Conservation (phyloP, 148 eudicot species). For the Dianthus caryophyllus region DNA sequence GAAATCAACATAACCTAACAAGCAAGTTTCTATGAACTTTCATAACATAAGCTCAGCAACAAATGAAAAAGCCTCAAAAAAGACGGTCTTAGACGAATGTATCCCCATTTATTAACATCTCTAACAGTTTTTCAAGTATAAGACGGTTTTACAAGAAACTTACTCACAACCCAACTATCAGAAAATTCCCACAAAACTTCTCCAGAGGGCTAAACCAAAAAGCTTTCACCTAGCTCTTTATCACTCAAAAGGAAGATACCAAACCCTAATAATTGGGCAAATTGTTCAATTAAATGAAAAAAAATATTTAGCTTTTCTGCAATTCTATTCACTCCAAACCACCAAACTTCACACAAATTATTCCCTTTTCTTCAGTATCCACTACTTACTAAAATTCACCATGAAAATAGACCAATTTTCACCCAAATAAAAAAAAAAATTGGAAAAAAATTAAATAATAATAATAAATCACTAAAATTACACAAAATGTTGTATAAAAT, state of each 20-base stretch:
- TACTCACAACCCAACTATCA: slow-evolving; percentile 27
- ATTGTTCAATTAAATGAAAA: slow-evolving; percentile 21
- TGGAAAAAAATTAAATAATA: not conserved
- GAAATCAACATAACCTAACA: slow-evolving; percentile 33
- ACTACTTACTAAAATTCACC: not conserved
- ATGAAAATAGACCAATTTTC: not conserved
- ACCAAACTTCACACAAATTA: not conserved
- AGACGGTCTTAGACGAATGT: no score
- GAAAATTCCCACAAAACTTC: slow-evolving; percentile 28
- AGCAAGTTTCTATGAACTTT: slow-evolving; percentile 23
- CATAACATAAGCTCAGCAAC: slow-evolving; percentile 15
- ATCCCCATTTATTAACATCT: no score
- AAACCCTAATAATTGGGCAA: slow-evolving; percentile 27
- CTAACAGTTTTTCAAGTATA: no score
- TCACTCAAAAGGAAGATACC: slow-evolving; percentile 21
- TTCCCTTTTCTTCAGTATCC: slow-evolving; percentile 18
- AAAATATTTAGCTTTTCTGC: slow-evolving; percentile 1
- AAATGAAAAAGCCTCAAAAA: no score
- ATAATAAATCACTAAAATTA: no score
- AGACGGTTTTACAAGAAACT: no score
- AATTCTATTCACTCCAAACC: slow-evolving; percentile 17
- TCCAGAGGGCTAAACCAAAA: slow-evolving; percentile 27
- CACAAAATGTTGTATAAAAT: not conserved
- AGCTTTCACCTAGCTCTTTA: slow-evolving; percentile 22
- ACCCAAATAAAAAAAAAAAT: not conserved